Percentiles rank a stretch among this genome's conserved stretches.
Conservation (phyloP, 306 rosid genomes). For the Lathyrus tuberosus region DNA sequence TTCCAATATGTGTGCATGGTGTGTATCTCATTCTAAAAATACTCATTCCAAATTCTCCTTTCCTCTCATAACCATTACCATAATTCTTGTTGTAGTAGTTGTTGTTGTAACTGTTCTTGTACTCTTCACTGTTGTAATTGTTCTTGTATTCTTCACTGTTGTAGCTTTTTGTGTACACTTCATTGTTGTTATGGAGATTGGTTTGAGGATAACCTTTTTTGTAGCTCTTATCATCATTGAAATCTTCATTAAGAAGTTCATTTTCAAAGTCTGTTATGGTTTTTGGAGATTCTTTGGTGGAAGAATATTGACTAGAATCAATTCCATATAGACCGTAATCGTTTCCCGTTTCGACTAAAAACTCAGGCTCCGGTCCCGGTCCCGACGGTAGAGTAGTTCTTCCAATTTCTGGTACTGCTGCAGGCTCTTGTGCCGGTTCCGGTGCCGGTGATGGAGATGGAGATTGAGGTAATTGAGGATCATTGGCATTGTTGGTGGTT, state of each 20-base stretch:
- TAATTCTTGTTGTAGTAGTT: conserved; percentile 37
- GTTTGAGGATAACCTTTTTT: conserved; percentile 39
- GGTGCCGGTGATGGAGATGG: too few relatives aligned
- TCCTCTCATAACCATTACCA: conserved; percentile 43
- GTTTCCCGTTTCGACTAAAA: conserved; percentile 41
- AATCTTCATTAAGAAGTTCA: conserved; percentile 45
- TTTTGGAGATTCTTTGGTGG: conserved; percentile 42
- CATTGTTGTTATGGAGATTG: conserved; percentile 39
- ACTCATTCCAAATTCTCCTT: conserved; percentile 60
- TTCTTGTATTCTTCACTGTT: conserved; percentile 19
- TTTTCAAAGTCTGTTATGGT: conserved; percentile 44
- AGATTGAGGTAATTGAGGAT: conserved; percentile 35
- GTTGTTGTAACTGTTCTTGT: conserved; percentile 28
- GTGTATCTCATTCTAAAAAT: conserved; percentile 24
- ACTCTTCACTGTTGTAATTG: conserved; percentile 16
- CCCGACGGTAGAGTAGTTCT: conserved; percentile 32
- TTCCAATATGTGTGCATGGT: conserved; percentile 16
- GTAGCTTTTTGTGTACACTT: conserved; percentile 21
- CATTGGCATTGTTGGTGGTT: conserved; percentile 29
- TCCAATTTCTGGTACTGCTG: conserved; percentile 1
- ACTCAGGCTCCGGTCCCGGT: conserved; percentile 49
- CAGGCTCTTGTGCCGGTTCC: conserved; percentile 17
- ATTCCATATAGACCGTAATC: conserved; percentile 65
- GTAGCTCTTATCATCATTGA: conserved; percentile 36
- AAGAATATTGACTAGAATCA: conserved; percentile 33